A percentile compares a stretch with the other conserved stretches of the same genome.
Conservation (phyloP, 2,329 filamentous ascomycete genomes). For the Xylariaceae sp. region DNA sequence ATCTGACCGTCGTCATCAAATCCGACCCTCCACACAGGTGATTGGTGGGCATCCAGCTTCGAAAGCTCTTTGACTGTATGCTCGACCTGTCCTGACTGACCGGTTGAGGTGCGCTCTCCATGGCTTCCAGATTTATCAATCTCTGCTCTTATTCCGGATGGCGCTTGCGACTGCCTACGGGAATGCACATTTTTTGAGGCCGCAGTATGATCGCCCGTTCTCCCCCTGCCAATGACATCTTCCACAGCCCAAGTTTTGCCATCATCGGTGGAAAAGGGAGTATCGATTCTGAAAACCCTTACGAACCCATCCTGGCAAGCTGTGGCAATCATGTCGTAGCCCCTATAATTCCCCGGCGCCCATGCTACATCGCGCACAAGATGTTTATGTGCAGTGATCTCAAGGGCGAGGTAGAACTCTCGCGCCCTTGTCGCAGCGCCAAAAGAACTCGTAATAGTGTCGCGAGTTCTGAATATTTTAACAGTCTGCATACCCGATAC, state of each 20-base stretch:
- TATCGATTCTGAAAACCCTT: constrained; percentile 83
- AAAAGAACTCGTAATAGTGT: constrained; percentile 58
- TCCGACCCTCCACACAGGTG: constrained; percentile 76
- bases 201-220: constrained; percentile 19
- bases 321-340: constrained; percentile 88
- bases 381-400: constrained; percentile 73
- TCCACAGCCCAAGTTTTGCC: constrained; percentile 57
- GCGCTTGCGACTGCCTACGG: constrained; percentile 42
- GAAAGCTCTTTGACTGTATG: constrained; percentile 70
- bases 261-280: constrained; percentile 55
- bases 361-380: constrained; percentile 89
- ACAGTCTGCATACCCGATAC: constrained; percentile 86
- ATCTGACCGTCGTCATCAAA: constrained; percentile 76
- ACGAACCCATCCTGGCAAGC: constrained; percentile 92
- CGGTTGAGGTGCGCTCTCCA: constrained; percentile 58
- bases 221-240: constrained; percentile 50
- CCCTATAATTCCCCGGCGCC: constrained; percentile 89
- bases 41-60: constrained; percentile 69
- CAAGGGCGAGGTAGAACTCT: constrained; percentile 84
- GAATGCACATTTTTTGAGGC: constrained; percentile 15
- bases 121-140: constrained; percentile 56
- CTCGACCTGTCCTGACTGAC: constrained; percentile 68
- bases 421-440: constrained; percentile 65
- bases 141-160: constrained; percentile 59
- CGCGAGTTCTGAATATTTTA: constrained; percentile 79